Conservation (phyloP, 805 yeast species). For the Wickerhamomyces canadensis region DNA sequence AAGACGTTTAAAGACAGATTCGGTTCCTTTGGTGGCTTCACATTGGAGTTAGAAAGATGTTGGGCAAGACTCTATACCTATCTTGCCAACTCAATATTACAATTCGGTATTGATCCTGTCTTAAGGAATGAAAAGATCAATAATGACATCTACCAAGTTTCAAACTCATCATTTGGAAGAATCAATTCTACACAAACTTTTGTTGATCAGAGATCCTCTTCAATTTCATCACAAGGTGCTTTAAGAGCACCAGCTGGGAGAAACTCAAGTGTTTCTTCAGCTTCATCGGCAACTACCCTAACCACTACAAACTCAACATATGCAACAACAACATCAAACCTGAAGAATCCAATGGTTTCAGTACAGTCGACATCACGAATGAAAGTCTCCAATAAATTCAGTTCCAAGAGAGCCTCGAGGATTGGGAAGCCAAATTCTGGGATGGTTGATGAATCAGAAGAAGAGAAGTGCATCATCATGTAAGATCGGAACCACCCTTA, state of each 20-base stretch:
- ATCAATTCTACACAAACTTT: conserved; percentile 1
- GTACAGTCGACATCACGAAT: too few relatives aligned
- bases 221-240: too few relatives aligned
- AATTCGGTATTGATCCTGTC: conserved; percentile 38
- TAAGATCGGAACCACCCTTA: too few relatives aligned
- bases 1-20: conserved; percentile 66
- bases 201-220: neutral
- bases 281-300: neutral
- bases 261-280: neutral
- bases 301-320: neutral
- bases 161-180: neutral
- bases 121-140: conserved; percentile 26
- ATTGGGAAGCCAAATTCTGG: too few relatives aligned
- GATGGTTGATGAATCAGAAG: too few relatives aligned
- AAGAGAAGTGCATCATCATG: too few relatives aligned
- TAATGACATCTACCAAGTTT: neutral
- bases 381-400: too few relatives aligned
- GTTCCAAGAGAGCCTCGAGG: too few relatives aligned
- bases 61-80: conserved; percentile 70
- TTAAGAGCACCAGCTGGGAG: neutral
- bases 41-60: conserved; percentile 56
- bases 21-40: conserved; percentile 36
- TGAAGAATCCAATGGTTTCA: too few relatives aligned
- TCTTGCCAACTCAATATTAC: conserved; percentile 60
- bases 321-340: too few relatives aligned